Percentiles rank a stretch among this genome's conserved stretches.
phyloP scores from a whole-genome alignment of 164 flowering plant species.

The Buxus sempervirens region DNA sequence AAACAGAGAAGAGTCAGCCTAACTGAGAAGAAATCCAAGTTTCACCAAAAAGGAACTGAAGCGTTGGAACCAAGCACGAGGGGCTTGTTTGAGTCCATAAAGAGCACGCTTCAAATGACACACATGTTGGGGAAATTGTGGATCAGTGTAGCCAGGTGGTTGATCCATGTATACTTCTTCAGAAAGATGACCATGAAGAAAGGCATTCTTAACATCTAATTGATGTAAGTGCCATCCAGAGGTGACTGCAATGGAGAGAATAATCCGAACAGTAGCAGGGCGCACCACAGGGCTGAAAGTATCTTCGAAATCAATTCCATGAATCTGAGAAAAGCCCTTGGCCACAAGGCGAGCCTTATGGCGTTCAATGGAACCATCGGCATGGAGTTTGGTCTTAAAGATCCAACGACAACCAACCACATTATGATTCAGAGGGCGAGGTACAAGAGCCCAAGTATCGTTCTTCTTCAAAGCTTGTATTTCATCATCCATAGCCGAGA shows the following conservation, averaged over 20 bases:
- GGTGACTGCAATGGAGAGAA: background rate
- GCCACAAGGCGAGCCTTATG: too few species aligned
- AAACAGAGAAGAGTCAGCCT: background rate
- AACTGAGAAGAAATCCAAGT: background rate
- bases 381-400: too few species aligned
- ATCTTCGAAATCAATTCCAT: too few species aligned
- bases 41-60: background rate
- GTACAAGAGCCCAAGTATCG: background rate
- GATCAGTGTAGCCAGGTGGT: background rate
- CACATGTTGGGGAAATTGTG: background rate
- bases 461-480: background rate
- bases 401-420: background rate
- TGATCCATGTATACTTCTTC: constrained; percentile 1
- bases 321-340: background rate
- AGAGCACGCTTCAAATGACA: background rate
- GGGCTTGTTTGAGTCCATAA: too few species aligned
- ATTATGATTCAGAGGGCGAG: background rate
- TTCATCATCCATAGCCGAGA: constrained; percentile 3
- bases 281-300: background rate
- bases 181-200: too few species aligned
- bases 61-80: too few species aligned
- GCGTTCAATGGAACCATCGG: too few species aligned
- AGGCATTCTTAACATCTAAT: too few species aligned
- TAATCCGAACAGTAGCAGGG: background rate
- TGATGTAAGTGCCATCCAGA: too few species aligned